phyloP scores from a whole-genome alignment of 208 protist genomes.

The Plasmodiophora brassicae region DNA sequence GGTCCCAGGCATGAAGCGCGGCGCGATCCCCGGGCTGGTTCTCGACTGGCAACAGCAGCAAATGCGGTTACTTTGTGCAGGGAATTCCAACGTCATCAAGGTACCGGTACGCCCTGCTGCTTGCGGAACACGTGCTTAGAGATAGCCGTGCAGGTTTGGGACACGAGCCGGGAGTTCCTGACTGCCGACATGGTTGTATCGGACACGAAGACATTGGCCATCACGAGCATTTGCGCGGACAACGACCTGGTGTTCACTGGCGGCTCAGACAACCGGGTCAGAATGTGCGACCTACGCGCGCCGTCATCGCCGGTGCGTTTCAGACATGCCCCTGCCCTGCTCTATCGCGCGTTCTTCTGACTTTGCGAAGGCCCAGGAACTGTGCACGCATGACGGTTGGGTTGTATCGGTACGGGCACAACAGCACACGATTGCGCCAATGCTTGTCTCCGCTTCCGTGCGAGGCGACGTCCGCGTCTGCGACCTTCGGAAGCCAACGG shows the following conservation, averaged over 20 bases:
- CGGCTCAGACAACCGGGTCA: background rate
- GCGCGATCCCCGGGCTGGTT: background rate
- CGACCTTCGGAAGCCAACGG: background rate
- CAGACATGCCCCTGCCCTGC: background rate
- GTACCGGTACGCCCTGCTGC: background rate
- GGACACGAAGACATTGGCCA: background rate
- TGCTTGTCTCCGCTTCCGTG: background rate
- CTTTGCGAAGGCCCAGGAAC: background rate
- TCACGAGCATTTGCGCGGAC: background rate
- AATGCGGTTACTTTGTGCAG: background rate
- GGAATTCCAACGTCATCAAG: background rate
- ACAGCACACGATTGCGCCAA: background rate
- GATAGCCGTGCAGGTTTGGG: background rate
- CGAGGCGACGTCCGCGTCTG: background rate
- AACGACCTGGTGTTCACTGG: background rate
- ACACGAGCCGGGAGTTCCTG: background rate
- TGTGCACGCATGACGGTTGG: background rate
- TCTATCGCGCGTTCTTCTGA: background rate
- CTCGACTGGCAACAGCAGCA: background rate
- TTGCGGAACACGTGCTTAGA: background rate
- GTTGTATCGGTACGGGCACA: background rate
- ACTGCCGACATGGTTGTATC: background rate
- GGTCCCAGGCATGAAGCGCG: background rate
- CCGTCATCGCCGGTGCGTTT: background rate
- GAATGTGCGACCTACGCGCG: background rate